Conservation (phyloP, 148 eudicot species). For the Arctostaphylos glauca region DNA sequence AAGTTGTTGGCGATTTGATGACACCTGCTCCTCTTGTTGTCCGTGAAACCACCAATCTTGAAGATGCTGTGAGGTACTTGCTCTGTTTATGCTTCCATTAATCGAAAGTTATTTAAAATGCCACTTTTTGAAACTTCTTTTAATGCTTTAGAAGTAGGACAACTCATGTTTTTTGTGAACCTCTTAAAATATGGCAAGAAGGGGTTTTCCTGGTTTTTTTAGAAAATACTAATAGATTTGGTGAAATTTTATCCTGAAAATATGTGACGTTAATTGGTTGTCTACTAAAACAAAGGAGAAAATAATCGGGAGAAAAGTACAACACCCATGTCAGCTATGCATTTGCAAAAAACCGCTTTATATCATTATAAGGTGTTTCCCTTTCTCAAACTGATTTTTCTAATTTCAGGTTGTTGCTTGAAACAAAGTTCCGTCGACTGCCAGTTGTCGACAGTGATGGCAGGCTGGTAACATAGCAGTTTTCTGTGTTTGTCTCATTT, state of each 20-base stretch:
- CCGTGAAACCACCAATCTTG: slow-evolving; percentile 83
- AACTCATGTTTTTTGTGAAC: slow-evolving; percentile 4
- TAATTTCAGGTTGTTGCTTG: slow-evolving; percentile 62
- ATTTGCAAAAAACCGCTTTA: not conserved
- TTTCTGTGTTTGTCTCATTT: not conserved
- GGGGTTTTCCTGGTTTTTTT: not conserved
- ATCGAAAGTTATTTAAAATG: not conserved
- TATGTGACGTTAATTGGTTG: not conserved
- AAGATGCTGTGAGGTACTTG: slow-evolving; percentile 87
- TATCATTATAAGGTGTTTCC: not conserved
- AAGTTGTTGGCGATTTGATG: slow-evolving; percentile 88
- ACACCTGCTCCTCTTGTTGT: slow-evolving; percentile 77
- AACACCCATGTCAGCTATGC: not conserved
- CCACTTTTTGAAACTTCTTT: not conserved
- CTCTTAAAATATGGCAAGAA: not conserved
- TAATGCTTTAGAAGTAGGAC: slow-evolving; percentile 4
- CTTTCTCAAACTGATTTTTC: not conserved
- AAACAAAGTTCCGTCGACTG: slow-evolving; percentile 68
- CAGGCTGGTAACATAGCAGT: slow-evolving; percentile 34
- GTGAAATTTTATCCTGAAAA: not conserved
- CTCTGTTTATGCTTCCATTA: not conserved
- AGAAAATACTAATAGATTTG: not conserved
- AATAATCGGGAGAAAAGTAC: not conserved
- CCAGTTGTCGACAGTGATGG: slow-evolving; percentile 78
- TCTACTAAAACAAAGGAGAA: not conserved